A percentile compares a stretch with the other conserved stretches of the same genome.
Conservation (phyloP, 306 rosid species). For the Quercus bicolor region DNA sequence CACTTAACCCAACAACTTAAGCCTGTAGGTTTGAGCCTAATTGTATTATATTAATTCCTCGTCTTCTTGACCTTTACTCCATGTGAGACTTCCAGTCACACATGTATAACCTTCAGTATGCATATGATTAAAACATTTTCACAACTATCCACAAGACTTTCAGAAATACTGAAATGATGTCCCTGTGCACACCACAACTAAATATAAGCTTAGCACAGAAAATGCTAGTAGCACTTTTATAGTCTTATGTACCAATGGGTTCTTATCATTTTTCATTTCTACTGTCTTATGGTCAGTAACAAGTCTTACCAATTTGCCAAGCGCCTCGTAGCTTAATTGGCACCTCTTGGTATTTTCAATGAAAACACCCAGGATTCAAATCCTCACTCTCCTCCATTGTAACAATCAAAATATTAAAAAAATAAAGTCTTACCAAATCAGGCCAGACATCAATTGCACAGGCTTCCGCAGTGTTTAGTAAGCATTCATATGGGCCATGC, state of each 20-base stretch:
- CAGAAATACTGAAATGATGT: background rate
- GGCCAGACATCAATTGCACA: conserved; percentile 84
- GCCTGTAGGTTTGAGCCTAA: too few relatives aligned
- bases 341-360: too few relatives aligned
- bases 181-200: background rate
- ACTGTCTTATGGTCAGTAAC: background rate
- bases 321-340: too few relatives aligned
- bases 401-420: too few relatives aligned
- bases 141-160: background rate
- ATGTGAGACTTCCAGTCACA: too few relatives aligned
- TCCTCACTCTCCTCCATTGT: too few relatives aligned
- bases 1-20: too few relatives aligned
- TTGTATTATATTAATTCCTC: too few relatives aligned
- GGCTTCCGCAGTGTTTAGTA: conserved; percentile 77
- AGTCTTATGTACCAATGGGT: background rate
- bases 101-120: too few relatives aligned
- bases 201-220: background rate
- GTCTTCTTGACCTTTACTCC: too few relatives aligned
- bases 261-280: background rate
- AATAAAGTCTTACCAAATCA: conserved; percentile 46
- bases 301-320: conserved; percentile 41
- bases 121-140: background rate
- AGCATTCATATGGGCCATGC: conserved; percentile 86
- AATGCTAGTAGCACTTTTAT: too few relatives aligned
- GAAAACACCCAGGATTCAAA: too few relatives aligned